Percentiles rank a stretch among this genome's conserved stretches.
phyloP scores from a whole-genome alignment of 108 stramenopile genomes.

The Skeletonema marinoi region DNA sequence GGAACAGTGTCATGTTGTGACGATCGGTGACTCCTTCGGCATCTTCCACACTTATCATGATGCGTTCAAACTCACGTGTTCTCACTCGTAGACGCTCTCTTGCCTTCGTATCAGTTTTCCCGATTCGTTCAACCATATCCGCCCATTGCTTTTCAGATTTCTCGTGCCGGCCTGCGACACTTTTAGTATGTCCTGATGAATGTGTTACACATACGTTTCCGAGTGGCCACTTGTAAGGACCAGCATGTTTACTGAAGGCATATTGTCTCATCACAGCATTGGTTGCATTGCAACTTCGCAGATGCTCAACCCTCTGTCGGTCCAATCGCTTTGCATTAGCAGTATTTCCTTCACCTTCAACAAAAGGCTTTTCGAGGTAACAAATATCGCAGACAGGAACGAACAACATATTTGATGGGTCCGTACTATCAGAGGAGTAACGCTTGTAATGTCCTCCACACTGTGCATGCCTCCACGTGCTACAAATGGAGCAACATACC shows the following conservation, averaged over 20 bases:
- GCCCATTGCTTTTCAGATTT: slow-evolving; percentile 88
- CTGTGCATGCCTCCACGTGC: slow-evolving; percentile 84
- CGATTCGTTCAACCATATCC: slow-evolving; percentile 61
- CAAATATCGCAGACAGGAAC: slow-evolving; percentile 77
- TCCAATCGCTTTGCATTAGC: slow-evolving; percentile 56
- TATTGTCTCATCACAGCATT: slow-evolving; percentile 77
- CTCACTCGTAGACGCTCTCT: slow-evolving; percentile 69
- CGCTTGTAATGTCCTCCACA: slow-evolving; percentile 87
- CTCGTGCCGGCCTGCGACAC: slow-evolving; percentile 80
- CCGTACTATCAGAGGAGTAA: slow-evolving; percentile 58
- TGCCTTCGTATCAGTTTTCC: slow-evolving; percentile 36
- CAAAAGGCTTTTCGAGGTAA: slow-evolving; percentile 59
- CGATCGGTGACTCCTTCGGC: slow-evolving; percentile 80
- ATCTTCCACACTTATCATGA: slow-evolving; percentile 74
- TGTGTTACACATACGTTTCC: slow-evolving; percentile 74
- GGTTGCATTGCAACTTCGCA: slow-evolving; percentile 72
- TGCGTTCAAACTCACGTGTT: slow-evolving; percentile 75
- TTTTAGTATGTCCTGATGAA: slow-evolving; percentile 72
- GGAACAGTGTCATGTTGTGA: slow-evolving; percentile 87
- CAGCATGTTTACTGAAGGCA: slow-evolving; percentile 79
- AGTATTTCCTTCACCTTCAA: slow-evolving; percentile 44
- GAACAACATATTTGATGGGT: slow-evolving; percentile 50
- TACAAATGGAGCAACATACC: slow-evolving; percentile 85
- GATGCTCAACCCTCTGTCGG: slow-evolving; percentile 71
- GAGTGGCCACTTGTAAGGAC: slow-evolving; percentile 84